Evolutionary conservation across 2,329 filamentous ascomycete genomes (phyloP), one percentile per base, ranked within the genome.

Genomic region (Nigrospora osmanthi): DNA sequence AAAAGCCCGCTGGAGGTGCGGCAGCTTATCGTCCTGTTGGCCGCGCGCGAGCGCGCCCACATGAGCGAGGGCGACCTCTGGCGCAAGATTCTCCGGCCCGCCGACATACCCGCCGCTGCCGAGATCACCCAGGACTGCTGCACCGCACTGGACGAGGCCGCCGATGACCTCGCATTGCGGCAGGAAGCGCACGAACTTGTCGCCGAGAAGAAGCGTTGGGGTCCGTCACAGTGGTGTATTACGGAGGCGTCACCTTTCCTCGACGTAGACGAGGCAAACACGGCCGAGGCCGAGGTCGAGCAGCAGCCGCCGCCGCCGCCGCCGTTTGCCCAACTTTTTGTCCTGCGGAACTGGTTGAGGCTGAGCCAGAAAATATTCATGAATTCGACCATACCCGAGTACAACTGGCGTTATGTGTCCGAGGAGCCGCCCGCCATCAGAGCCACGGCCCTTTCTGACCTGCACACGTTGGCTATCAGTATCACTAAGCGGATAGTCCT

Each of bases 1-100:
- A 97, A 97, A 64, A 83, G 80, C 47, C 75, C 80, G 51, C 59
- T 84, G 10, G 89, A 96, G 63, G 80, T 93, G 32, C 74, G 75
- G 28, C 78, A 85, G 42, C 89, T 89, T 58, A 60, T 94, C 5
- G 56, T 69, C 7, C 60, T 86, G 1, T 71, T 96, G 6, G 69
- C 80, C 11, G 66, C 72, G 16, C 72, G 69, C 2, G 52, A 67
- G 6, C 61, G 71, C 33, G 58, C 64, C 17, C 66, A 71, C 35
- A 67, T 67, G 35, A 53, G 60, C 40, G 50, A 54, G 11, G 59
- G 43, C 28, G 52, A 58, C 47, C 42, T 45, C 16, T 55, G 61
- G 36, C 56, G 63, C 6, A 60, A 67, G 57, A 52, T 60, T 23
- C 51, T 79, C 30, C 62, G 68, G 23, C 59, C 73, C 43, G 66